phyloP scores from a whole-genome alignment of 352 stramenopile species.

The Globisporangium polare region DNA sequence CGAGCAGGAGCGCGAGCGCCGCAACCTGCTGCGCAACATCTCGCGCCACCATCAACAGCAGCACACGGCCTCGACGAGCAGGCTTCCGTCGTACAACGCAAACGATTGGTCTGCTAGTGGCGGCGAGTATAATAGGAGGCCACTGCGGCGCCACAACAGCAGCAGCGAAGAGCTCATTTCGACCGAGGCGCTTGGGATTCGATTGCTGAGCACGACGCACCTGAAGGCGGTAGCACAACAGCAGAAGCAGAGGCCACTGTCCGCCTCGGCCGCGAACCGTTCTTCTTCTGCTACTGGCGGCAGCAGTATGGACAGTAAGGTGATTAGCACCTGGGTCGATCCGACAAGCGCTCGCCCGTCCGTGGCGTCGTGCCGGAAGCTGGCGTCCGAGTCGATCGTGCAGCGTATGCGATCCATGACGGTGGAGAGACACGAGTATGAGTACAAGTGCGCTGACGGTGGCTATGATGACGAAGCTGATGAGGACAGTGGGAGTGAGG shows the following conservation, averaged over 20 bases:
- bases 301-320: too few species aligned
- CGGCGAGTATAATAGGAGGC: constrained; percentile 6
- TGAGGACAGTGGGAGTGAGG: too few species aligned
- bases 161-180: neutral
- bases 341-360: neutral
- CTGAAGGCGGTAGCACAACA: neutral
- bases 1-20: constrained; percentile 37
- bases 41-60: constrained; percentile 23
- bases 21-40: constrained; percentile 34
- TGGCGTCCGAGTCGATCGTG: constrained; percentile 5
- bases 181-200: neutral
- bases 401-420: constrained; percentile 11
- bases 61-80: constrained; percentile 14
- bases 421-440: neutral
- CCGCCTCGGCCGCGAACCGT: neutral
- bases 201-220: neutral
- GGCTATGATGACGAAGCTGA: neutral
- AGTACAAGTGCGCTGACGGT: neutral
- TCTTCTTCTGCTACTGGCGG: too few species aligned
- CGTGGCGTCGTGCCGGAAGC: neutral
- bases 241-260: neutral
- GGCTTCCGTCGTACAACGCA: constrained; percentile 11
- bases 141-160: neutral
- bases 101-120: neutral
- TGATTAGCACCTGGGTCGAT: neutral